Percentiles rank a stretch among this genome's conserved stretches.
Conservation (phyloP, 768 basidiomycete genomes). For the Kwoniella pini region DNA sequence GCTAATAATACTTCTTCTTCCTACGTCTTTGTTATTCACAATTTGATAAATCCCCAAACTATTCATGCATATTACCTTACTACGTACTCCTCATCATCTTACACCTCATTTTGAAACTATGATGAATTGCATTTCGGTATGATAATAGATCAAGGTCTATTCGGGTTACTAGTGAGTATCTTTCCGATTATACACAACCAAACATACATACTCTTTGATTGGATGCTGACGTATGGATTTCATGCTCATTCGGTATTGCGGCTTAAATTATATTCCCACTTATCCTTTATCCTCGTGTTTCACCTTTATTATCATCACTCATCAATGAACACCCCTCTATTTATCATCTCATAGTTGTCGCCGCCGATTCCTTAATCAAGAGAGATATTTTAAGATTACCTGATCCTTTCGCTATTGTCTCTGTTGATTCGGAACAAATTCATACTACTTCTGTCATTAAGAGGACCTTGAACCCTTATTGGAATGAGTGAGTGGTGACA, state of each 20-base stretch:
- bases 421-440: conserved; percentile 96
- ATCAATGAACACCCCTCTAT: conserved; percentile 5
- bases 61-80: no score
- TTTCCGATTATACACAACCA: background rate
- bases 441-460: conserved; percentile 96
- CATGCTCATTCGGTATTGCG: background rate
- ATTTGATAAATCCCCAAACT: background rate
- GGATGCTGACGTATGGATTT: background rate
- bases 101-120: background rate
- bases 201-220: background rate
- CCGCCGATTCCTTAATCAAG: conserved; percentile 59
- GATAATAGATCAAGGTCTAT: conserved; percentile 19
- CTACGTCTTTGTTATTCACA: background rate
- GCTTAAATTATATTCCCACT: background rate
- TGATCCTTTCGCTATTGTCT: conserved; percentile 97
- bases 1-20: background rate
- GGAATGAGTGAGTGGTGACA: conserved; percentile 51
- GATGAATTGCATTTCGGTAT: background rate
- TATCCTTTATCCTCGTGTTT: conserved; percentile 7
- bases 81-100: background rate
- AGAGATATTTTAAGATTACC: conserved; percentile 73
- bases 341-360: no score
- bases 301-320: background rate
- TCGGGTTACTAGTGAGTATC: conserved; percentile 20
- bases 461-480: conserved; percentile 60